Percentiles rank a stretch among this genome's conserved stretches.
These are phyloP conservation scores for Eutrema japonicum DNA, from an alignment of 345 rosid species.

Conservation along the genomic window DNA sequence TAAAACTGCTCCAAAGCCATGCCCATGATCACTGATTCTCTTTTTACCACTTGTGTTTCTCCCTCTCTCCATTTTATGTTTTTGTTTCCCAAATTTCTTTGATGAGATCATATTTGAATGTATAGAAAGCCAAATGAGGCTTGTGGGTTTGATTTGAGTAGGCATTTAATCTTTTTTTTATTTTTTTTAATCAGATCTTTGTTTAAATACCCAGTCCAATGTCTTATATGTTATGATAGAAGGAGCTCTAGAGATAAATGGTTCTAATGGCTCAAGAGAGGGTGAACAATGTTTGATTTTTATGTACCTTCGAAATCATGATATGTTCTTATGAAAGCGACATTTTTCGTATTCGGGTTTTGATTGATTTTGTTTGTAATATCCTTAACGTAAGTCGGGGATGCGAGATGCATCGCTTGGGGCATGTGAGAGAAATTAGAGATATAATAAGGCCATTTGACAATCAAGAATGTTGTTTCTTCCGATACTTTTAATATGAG, in stretches of 20 bases:
- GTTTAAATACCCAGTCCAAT: too few relatives aligned
- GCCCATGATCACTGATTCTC: too few relatives aligned
- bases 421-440: neutral
- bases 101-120: too few relatives aligned
- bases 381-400: constrained; percentile 1
- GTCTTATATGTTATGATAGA: neutral
- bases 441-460: constrained; percentile 24
- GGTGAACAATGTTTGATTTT: neutral
- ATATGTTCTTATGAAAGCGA: constrained; percentile 72
- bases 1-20: too few relatives aligned
- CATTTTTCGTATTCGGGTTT: constrained; percentile 57
- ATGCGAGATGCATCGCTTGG: constrained; percentile 19
- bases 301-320: constrained; percentile 83
- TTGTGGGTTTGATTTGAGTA: too few relatives aligned
- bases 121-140: too few relatives aligned
- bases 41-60: too few relatives aligned
- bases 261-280: constrained; percentile 1
- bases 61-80: too few relatives aligned
- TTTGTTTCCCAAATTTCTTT: too few relatives aligned
- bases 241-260: neutral
- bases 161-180: too few relatives aligned
- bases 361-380: constrained; percentile 3
- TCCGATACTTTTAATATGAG: constrained; percentile 6
- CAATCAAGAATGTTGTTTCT: neutral
- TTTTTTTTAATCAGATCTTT: too few relatives aligned